These are phyloP conservation scores for Cucumis cinereus DNA, from an alignment of 306 rosid genomes.

Conservation along the genomic window DNA sequence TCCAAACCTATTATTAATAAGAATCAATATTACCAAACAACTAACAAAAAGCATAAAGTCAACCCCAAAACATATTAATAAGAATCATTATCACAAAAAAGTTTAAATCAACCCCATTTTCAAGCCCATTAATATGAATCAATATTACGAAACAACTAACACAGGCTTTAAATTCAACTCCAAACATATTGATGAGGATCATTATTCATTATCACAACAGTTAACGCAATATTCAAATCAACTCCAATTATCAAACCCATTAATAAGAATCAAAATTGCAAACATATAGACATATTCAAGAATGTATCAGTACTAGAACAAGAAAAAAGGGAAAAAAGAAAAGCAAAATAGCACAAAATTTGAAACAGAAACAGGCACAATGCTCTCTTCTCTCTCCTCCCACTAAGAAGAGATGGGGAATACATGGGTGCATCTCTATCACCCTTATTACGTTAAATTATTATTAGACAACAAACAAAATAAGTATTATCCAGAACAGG, in stretches of 20 bases:
- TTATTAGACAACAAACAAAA: no score
- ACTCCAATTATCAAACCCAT: background rate
- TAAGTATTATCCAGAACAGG: no score
- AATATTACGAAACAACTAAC: background rate
- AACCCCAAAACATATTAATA: background rate
- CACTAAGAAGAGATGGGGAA: no score
- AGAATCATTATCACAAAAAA: background rate
- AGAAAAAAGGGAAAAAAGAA: no score
- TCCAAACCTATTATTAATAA: background rate
- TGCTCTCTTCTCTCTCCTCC: background rate
- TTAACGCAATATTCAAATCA: background rate
- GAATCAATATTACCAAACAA: background rate
- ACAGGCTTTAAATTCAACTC: background rate
- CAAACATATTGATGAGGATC: background rate
- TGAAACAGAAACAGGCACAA: background rate
- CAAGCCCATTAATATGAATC: background rate
- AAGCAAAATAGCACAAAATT: no score
- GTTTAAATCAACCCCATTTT: background rate
- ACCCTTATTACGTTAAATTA: no score
- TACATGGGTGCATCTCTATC: no score
- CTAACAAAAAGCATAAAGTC: background rate
- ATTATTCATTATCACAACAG: background rate
- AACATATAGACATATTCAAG: background rate
- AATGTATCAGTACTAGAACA: no score
- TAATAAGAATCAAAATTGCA: background rate